Evolutionary conservation across 2,329 filamentous ascomycete genomes (phyloP).

Genomic region (Fusarium coffeatum): DNA sequence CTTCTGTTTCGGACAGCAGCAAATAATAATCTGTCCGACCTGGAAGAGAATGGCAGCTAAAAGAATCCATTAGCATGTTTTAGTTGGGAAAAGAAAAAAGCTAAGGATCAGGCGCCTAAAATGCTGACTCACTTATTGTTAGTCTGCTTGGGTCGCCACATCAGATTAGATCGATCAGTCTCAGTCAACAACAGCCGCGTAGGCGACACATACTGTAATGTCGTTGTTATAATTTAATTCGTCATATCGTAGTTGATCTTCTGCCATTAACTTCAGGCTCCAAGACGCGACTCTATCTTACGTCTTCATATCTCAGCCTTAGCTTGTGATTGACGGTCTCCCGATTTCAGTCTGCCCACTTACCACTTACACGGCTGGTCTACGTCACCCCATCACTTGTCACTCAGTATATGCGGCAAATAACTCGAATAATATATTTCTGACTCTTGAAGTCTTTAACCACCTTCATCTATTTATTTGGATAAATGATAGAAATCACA

Average conservation of each 20-base stretch:
- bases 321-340: background rate
- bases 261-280: background rate
- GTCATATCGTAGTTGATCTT: conserved; percentile 3
- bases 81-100: background rate
- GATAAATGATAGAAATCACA: background rate
- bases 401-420: background rate
- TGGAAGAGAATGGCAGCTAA: conserved; percentile 13
- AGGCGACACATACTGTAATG: conserved; percentile 17
- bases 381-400: conserved; percentile 29
- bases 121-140: conserved; percentile 36
- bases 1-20: background rate
- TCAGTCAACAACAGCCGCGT: conserved; percentile 35
- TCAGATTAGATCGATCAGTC: conserved; percentile 26
- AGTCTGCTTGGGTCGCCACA: conserved; percentile 30
- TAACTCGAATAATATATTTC: background rate
- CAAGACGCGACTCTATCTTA: background rate
- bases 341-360: conserved; percentile 11
- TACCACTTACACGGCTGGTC: conserved; percentile 37
- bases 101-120: background rate
- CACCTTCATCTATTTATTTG: background rate
- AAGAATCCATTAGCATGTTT: background rate
- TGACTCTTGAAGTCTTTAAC: too few species aligned
- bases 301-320: background rate
- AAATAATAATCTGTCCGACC: conserved; percentile 13
- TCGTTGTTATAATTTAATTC: conserved; percentile 13